These are phyloP conservation scores for Catharanthus roseus DNA, from an alignment of 257 asterid species.

Conservation along the genomic window DNA sequence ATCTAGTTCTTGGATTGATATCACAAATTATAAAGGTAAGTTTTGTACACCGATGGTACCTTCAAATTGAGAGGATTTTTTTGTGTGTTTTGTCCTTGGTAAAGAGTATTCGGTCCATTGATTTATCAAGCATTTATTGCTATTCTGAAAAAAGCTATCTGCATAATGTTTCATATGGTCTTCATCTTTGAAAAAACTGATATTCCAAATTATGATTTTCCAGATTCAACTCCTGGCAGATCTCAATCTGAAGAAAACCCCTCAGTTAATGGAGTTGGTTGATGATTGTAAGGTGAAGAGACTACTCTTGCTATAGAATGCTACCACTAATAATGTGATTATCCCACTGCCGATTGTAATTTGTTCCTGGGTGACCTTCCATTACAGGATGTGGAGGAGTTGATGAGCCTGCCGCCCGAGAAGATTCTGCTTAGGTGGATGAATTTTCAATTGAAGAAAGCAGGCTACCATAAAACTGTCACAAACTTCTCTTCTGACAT, in stretches of 20 bases:
- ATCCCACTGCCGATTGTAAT: background rate
- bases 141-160: background rate
- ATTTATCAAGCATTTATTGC: constrained; percentile 4
- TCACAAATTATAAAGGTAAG: constrained; percentile 97
- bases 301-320: background rate
- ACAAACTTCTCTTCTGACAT: constrained; percentile 94
- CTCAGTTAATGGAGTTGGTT: constrained; percentile 89
- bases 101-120: background rate
- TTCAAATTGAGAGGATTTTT: constrained; percentile 1
- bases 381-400: constrained; percentile 86
- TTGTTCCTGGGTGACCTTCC: constrained; percentile 4
- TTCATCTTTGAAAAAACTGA: background rate
- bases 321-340: background rate
- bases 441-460: constrained; percentile 89
- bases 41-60: background rate
- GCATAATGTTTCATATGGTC: constrained; percentile 1
- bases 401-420: constrained; percentile 93
- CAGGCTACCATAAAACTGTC: constrained; percentile 68
- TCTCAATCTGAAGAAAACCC: constrained; percentile 86
- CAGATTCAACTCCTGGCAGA: constrained; percentile 96
- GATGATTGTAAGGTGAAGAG: constrained; percentile 77
- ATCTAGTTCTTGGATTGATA: constrained; percentile 95
- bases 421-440: constrained; percentile 94
- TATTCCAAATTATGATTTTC: constrained; percentile 19
- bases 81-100: background rate